Percentiles rank a stretch among this genome's conserved stretches.
These are phyloP conservation scores for Exophiala aquamarina DNA, from an alignment of 2,329 filamentous ascomycete genomes.

Conservation along the genomic window DNA sequence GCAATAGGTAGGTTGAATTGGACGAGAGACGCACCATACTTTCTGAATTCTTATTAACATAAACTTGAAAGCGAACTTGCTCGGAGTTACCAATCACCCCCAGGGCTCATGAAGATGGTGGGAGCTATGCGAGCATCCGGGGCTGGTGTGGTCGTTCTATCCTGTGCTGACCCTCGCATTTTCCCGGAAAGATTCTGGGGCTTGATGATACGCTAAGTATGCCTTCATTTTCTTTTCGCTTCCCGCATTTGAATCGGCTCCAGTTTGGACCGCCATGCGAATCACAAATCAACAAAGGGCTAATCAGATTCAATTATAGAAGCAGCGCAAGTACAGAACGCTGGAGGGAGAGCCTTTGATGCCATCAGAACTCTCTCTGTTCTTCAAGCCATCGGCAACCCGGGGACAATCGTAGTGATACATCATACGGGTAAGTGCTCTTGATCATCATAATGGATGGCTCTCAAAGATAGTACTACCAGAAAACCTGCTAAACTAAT, in stretches of 20 bases:
- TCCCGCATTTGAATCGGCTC: too few species aligned
- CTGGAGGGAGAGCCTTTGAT: slow-evolving; percentile 14
- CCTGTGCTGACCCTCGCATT: slow-evolving; percentile 12
- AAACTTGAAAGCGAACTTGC: slow-evolving; percentile 4
- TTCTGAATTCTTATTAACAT: neutral
- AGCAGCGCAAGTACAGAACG: slow-evolving; percentile 11
- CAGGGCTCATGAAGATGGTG: slow-evolving; percentile 5
- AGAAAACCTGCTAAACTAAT: too few species aligned
- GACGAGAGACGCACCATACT: neutral
- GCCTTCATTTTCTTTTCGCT: too few species aligned
- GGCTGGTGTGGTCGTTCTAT: slow-evolving; percentile 10
- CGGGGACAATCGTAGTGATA: slow-evolving; percentile 12
- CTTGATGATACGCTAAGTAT: slow-evolving; percentile 11
- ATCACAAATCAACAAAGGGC: too few species aligned
- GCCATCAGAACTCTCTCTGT: slow-evolving; percentile 13
- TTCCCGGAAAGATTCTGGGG: slow-evolving; percentile 11
- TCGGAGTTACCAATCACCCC: slow-evolving; percentile 10
- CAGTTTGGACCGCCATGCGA: too few species aligned
- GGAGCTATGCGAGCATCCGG: slow-evolving; percentile 5
- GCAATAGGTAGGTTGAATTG: slow-evolving; percentile 7
- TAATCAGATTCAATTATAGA: neutral
- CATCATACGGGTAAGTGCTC: slow-evolving; percentile 13
- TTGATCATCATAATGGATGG: too few species aligned
- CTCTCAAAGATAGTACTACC: too few species aligned
- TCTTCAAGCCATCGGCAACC: slow-evolving; percentile 14